Percentiles rank a stretch among this genome's conserved stretches.
Evolutionary conservation across 495 filamentous ascomycete species (phyloP).

Genomic region (Mycothermus thermophilus): DNA sequence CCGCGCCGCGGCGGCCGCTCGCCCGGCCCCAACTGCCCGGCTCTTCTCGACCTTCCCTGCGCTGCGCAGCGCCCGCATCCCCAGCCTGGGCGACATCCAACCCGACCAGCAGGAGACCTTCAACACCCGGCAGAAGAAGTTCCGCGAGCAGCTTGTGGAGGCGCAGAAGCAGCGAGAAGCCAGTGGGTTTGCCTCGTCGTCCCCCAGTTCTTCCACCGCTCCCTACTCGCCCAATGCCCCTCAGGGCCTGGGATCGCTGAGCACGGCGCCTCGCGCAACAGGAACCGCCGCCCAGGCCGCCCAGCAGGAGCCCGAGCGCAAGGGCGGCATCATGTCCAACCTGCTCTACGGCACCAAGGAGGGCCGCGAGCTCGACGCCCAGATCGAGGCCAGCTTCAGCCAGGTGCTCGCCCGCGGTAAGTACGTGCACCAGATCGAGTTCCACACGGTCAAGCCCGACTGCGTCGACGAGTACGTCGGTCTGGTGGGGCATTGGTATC

Average conservation of each 20-base stretch:
- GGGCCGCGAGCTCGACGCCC: conserved; percentile 78
- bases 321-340: conserved; percentile 43
- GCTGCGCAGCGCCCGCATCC: conserved; percentile 38
- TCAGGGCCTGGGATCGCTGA: conserved; percentile 52
- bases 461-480: conserved; percentile 90
- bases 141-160: conserved; percentile 67
- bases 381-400: conserved; percentile 88
- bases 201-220: conserved; percentile 37
- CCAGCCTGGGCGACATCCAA: conserved; percentile 76
- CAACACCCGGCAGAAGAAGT: conserved; percentile 67
- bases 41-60: conserved; percentile 46
- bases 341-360: conserved; percentile 95
- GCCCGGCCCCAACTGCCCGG: conserved; percentile 23
- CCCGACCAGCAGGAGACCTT: conserved; percentile 51
- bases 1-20: conserved; percentile 17
- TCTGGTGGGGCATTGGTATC: conserved; percentile 87
- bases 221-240: conserved; percentile 26
- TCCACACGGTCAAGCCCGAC: conserved; percentile 91
- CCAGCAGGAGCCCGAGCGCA: conserved; percentile 30
- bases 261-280: conserved; percentile 30
- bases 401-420: conserved; percentile 91
- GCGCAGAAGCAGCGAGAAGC: conserved; percentile 70
- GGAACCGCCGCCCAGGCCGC: conserved; percentile 35
- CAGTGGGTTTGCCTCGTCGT: conserved; percentile 42
- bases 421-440: conserved; percentile 95